phyloP scores from a whole-genome alignment of 2,329 filamentous ascomycete species.

The Aureobasidium leucospermi region DNA sequence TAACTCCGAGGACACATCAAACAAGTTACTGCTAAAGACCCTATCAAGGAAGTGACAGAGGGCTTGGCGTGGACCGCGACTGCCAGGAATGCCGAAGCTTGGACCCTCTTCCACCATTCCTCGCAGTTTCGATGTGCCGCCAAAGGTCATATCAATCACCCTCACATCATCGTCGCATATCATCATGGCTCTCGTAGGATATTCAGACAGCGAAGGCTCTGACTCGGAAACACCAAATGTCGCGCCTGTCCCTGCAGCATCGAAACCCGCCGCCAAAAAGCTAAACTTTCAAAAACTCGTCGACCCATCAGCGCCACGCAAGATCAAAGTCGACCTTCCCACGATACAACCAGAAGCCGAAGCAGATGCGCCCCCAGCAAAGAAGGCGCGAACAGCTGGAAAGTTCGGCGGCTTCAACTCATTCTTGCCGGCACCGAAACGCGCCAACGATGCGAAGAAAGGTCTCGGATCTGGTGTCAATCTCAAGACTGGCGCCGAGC shows the following conservation, averaged over 20 bases:
- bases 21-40: no score
- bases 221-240: conserved; percentile 45
- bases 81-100: neutral
- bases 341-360: conserved; percentile 41
- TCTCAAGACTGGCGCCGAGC: conserved; percentile 74
- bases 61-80: no score
- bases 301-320: conserved; percentile 71
- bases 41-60: no score
- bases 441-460: conserved; percentile 27
- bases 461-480: conserved; percentile 53
- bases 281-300: conserved; percentile 71
- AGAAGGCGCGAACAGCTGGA: conserved; percentile 58
- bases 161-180: conserved; percentile 14
- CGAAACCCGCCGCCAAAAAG: conserved; percentile 35
- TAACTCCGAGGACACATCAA: no score
- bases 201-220: conserved; percentile 70
- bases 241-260: conserved; percentile 33
- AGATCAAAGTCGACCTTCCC: conserved; percentile 75
- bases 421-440: conserved; percentile 78
- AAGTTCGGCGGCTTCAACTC: conserved; percentile 79
- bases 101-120: neutral
- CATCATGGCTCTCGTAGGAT: conserved; percentile 69
- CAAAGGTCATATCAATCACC: neutral
- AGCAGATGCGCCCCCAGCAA: conserved; percentile 56
- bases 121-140: neutral